Evolutionary conservation across 768 basidiomycete genomes (phyloP).

Genomic region (Podaxis sp.): DNA sequence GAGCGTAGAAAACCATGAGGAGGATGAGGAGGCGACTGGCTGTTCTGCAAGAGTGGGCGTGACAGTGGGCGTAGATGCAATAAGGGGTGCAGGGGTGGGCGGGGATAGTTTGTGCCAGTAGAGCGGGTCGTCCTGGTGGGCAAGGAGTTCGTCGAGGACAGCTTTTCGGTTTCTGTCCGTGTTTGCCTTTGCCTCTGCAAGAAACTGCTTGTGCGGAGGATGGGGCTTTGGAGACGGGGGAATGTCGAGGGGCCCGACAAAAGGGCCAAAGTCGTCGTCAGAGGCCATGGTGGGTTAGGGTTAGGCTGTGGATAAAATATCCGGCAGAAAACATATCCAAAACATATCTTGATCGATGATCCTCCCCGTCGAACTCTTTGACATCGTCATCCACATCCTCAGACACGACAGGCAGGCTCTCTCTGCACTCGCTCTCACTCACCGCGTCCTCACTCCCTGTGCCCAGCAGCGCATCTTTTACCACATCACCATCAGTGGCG

Average conservation of each 20-base stretch:
- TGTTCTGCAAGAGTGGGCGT: neutral
- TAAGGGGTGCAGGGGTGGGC: conserved; percentile 4
- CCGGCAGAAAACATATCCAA: neutral
- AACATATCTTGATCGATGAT: conserved; percentile 9
- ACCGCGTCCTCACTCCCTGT: neutral
- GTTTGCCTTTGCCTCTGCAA: conserved; percentile 11
- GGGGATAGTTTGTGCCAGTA: conserved; percentile 5
- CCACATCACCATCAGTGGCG: conserved; percentile 3
- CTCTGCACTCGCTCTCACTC: neutral
- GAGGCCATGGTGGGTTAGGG: conserved; percentile 10
- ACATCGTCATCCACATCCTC: conserved; percentile 5
- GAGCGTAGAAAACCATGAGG: conserved; percentile 3
- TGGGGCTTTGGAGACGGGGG: conserved; percentile 1
- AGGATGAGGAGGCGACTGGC: neutral
- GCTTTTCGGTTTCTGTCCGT: conserved; percentile 11
- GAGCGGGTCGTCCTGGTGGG: conserved; percentile 12
- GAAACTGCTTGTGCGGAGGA: neutral
- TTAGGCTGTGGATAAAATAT: neutral
- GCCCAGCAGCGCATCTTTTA: conserved; percentile 1
- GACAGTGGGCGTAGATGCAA: neutral
- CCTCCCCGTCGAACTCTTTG: conserved; percentile 12
- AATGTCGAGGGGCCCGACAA: conserved; percentile 10
- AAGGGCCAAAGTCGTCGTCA: conserved; percentile 11
- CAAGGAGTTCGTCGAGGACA: conserved; percentile 10
- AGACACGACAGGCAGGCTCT: neutral